These are phyloP conservation scores for Monosporozyma siamensis DNA, from an alignment of 805 yeast species.

Conservation along the genomic window DNA sequence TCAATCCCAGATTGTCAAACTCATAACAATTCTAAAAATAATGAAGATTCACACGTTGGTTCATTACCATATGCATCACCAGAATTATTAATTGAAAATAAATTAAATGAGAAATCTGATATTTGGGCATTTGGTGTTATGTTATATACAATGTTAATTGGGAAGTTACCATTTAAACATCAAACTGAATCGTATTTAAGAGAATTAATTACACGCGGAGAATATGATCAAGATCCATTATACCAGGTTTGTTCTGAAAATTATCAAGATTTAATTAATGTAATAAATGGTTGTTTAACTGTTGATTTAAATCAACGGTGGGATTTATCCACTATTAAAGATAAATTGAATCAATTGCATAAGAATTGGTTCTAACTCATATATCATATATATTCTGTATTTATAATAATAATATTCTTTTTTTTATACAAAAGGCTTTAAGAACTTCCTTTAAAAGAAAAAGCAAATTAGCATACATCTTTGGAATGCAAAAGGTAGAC, in stretches of 20 bases:
- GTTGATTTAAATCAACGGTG: conserved; percentile 43
- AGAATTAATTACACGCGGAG: conserved; percentile 60
- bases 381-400: too few relatives aligned
- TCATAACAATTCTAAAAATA: neutral
- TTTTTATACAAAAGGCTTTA: too few relatives aligned
- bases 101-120: conserved; percentile 57
- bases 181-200: conserved; percentile 73
- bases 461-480: too few relatives aligned
- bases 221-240: conserved; percentile 42
- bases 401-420: too few relatives aligned
- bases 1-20: conserved; percentile 9
- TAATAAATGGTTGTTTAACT: conserved; percentile 39
- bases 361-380: neutral
- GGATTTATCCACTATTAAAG: conserved; percentile 35
- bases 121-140: conserved; percentile 88
- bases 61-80: conserved; percentile 92
- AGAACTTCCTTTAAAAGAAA: neutral
- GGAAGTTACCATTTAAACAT: conserved; percentile 75
- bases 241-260: conserved; percentile 31
- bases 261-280: neutral
- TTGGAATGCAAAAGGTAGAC: neutral
- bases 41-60: conserved; percentile 51
- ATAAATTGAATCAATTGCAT: conserved; percentile 5
- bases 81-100: conserved; percentile 42
- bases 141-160: conserved; percentile 60